phyloP scores from a whole-genome alignment of 2,329 filamentous ascomycete genomes.

The Blastomyces gilchristii region DNA sequence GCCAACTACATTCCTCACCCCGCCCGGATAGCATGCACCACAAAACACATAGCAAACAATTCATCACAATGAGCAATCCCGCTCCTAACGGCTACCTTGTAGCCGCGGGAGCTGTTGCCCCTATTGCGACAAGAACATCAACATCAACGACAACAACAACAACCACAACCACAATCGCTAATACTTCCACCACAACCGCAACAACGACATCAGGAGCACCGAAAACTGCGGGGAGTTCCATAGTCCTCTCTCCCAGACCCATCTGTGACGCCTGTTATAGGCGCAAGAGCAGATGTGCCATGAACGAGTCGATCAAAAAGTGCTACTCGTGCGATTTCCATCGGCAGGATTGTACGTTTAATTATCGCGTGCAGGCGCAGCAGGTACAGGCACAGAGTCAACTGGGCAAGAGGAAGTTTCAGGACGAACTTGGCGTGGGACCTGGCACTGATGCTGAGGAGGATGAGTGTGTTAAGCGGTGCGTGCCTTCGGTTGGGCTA shows the following conservation, averaged over 20 bases:
- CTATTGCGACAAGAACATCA: neutral
- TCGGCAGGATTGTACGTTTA: slow-evolving; percentile 37
- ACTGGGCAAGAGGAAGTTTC: slow-evolving; percentile 34
- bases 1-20: slow-evolving; percentile 2
- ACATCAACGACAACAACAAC: neutral
- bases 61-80: neutral
- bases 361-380: slow-evolving; percentile 14
- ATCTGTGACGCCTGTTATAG: slow-evolving; percentile 36
- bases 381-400: slow-evolving; percentile 5
- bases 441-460: slow-evolving; percentile 29
- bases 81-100: neutral
- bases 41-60: neutral
- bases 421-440: slow-evolving; percentile 21
- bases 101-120: neutral
- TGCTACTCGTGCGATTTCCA: slow-evolving; percentile 38
- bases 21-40: neutral
- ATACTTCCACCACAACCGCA: too few species aligned
- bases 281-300: slow-evolving; percentile 35
- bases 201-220: neutral
- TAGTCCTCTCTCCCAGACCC: neutral
- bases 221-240: neutral
- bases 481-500: neutral
- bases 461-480: slow-evolving; percentile 13
- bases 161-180: too few species aligned
- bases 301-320: slow-evolving; percentile 36